Evolutionary conservation across 495 filamentous ascomycete species (phyloP).

Genomic region (Hypoxylon cercidicola): DNA sequence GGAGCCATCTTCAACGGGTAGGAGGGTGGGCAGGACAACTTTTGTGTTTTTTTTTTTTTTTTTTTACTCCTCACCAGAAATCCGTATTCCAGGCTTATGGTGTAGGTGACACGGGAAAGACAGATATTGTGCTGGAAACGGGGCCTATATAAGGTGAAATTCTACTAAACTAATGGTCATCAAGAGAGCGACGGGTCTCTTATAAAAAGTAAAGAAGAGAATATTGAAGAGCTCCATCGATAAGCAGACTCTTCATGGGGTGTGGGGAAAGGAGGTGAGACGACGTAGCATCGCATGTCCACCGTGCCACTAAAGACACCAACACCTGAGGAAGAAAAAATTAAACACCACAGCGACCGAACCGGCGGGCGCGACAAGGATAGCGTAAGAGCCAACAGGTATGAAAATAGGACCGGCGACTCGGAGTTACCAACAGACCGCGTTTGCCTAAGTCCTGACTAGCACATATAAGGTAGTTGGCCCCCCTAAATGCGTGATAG

Average conservation of each 20-base stretch:
- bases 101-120: slow-evolving; percentile 3
- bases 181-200: slow-evolving; percentile 2
- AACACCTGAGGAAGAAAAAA: neutral
- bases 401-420: neutral
- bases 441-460: slow-evolving; percentile 6
- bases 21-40: neutral
- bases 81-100: slow-evolving; percentile 4
- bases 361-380: slow-evolving; percentile 4
- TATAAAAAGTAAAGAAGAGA: slow-evolving; percentile 6
- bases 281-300: neutral
- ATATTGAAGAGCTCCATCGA: neutral
- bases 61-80: neutral
- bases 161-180: slow-evolving; percentile 5
- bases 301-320: neutral
- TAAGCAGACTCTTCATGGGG: slow-evolving; percentile 8
- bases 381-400: neutral
- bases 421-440: slow-evolving; percentile 12
- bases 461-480: slow-evolving; percentile 15
- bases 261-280: slow-evolving; percentile 26
- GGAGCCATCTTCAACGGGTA: slow-evolving; percentile 52
- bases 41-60: neutral
- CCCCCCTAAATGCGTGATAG: too few relatives aligned
- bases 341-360: neutral
- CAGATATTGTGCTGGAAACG: neutral
- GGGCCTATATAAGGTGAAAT: neutral